phyloP scores from a whole-genome alignment of 495 filamentous ascomycete genomes.

The Talaromyces proteolyticus region DNA sequence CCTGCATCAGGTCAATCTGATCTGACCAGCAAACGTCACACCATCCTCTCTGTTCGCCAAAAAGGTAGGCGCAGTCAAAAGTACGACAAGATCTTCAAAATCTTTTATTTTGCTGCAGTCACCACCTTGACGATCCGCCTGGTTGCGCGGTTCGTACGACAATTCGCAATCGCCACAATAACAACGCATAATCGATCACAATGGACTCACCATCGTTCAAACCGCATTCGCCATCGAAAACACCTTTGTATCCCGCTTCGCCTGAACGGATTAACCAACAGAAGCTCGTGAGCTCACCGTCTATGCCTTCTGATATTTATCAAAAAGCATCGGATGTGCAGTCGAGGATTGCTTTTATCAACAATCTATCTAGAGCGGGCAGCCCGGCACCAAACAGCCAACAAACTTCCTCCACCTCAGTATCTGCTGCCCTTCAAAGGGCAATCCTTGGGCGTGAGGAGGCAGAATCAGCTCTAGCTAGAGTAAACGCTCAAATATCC shows the following conservation, averaged over 20 bases:
- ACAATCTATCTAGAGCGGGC: constrained; percentile 59
- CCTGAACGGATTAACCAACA: constrained; percentile 79
- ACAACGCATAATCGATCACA: constrained; percentile 8
- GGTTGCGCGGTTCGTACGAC: not conserved
- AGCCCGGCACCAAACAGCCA: constrained; percentile 49
- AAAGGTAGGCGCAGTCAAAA: not conserved
- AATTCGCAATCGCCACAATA: not conserved
- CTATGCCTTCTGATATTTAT: constrained; percentile 39
- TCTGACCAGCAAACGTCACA: not conserved
- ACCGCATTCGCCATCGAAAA: constrained; percentile 48
- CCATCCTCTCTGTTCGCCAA: not conserved
- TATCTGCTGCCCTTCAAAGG: constrained; percentile 62
- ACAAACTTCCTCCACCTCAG: constrained; percentile 13
- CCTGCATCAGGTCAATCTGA: too few relatives aligned
- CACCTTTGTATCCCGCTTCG: constrained; percentile 64
- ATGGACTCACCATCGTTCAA: constrained; percentile 40
- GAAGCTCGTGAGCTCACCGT: constrained; percentile 47
- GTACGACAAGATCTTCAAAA: too few relatives aligned
- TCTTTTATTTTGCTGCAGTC: not conserved
- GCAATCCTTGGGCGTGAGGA: constrained; percentile 82
- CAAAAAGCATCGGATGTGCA: constrained; percentile 65
- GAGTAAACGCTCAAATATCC: constrained; percentile 56
- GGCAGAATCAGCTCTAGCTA: constrained; percentile 52
- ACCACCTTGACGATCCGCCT: not conserved
- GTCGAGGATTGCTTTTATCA: constrained; percentile 80